A percentile compares a stretch with the other conserved stretches of the same genome.
These are phyloP conservation scores for Clitopilus hobsonii DNA, from an alignment of 768 basidiomycete genomes.

Conservation along the genomic window DNA sequence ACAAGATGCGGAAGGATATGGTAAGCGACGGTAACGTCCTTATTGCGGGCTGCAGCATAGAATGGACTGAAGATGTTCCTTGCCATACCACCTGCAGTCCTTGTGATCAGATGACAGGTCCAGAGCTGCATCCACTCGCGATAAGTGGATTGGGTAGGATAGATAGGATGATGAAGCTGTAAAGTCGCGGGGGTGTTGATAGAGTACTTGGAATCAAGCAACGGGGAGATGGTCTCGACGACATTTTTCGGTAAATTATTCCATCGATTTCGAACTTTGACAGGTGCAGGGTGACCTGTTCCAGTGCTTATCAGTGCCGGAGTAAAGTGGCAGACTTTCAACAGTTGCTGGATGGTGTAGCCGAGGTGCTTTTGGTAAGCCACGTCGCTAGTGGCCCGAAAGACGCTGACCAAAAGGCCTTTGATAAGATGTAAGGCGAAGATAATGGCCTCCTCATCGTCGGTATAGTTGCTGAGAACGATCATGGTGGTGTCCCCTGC, in stretches of 20 bases:
- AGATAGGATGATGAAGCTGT: constrained; percentile 65
- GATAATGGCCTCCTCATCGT: constrained; percentile 66
- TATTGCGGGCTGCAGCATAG: constrained; percentile 71
- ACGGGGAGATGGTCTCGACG: constrained; percentile 78
- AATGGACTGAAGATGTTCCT: constrained; percentile 74
- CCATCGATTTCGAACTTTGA: constrained; percentile 77
- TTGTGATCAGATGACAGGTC: constrained; percentile 76
- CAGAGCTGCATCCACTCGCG: constrained; percentile 95
- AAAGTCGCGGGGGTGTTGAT: constrained; percentile 38
- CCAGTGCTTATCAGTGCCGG: constrained; percentile 61
- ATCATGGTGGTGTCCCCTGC: constrained; percentile 59
- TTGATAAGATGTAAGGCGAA: constrained; percentile 87
- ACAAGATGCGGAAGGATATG: constrained; percentile 90
- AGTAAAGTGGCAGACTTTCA: constrained; percentile 84
- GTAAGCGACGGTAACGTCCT: constrained; percentile 93
- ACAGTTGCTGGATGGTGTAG: constrained; percentile 87
- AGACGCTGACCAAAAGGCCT: constrained; percentile 83
- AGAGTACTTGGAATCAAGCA: constrained; percentile 68
- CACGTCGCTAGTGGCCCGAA: constrained; percentile 91
- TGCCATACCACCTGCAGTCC: constrained; percentile 53
- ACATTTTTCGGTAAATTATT: constrained; percentile 74
- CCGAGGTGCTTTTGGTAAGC: constrained; percentile 86
- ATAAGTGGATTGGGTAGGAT: constrained; percentile 72
- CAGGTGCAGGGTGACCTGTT: constrained; percentile 42
- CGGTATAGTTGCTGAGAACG: constrained; percentile 74